A percentile compares a stretch with the other conserved stretches of the same genome.
phyloP scores from a whole-genome alignment of 768 basidiomycete species.

The Rhizopogon salebrosus region DNA sequence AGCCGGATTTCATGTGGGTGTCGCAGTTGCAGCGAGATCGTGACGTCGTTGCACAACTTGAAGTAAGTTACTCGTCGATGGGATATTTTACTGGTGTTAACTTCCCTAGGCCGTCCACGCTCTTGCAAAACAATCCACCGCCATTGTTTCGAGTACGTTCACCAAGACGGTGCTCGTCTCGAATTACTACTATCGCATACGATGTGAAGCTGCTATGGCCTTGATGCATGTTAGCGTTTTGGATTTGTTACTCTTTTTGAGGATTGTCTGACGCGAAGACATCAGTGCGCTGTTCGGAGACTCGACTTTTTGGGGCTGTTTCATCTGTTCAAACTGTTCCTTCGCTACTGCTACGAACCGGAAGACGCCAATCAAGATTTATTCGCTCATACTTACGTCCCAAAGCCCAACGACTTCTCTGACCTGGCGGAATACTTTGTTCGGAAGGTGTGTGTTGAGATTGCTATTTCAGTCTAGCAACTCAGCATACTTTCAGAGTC shows the following conservation, averaged over 20 bases:
- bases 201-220: constrained; percentile 88
- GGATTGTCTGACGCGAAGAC: constrained; percentile 10
- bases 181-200: constrained; percentile 94
- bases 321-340: constrained; percentile 92
- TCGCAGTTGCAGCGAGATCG: constrained; percentile 92
- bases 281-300: constrained; percentile 76
- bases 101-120: constrained; percentile 83
- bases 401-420: constrained; percentile 90
- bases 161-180: constrained; percentile 92
- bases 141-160: constrained; percentile 84
- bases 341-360: constrained; percentile 86
- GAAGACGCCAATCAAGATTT: constrained; percentile 78
- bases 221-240: constrained; percentile 63
- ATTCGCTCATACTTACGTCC: constrained; percentile 86
- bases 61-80: constrained; percentile 50
- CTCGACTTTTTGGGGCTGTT: constrained; percentile 90
- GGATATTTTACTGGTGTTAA: constrained; percentile 5
- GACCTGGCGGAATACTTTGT: constrained; percentile 93
- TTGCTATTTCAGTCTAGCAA: not conserved
- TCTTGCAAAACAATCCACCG: constrained; percentile 72
- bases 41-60: constrained; percentile 95
- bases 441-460: constrained; percentile 59
- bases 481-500: constrained; percentile 40
- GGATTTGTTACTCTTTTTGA: constrained; percentile 8
- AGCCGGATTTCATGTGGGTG: constrained; percentile 99